Conservation (phyloP, 2,329 filamentous ascomycete species). For the Thelonectria olida region DNA sequence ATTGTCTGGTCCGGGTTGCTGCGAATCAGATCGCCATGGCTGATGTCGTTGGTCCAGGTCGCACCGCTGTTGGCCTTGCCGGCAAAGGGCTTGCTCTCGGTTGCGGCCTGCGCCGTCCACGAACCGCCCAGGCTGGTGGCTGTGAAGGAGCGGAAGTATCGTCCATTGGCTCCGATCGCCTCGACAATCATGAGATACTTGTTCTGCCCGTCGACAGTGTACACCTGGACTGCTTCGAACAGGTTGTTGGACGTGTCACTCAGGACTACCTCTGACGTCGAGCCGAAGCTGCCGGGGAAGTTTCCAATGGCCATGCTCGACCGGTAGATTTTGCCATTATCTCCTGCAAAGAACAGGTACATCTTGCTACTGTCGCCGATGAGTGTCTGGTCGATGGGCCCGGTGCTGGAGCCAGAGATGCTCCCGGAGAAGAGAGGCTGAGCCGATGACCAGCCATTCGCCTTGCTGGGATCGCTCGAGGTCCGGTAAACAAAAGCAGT, state of each 20-base stretch:
- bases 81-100: constrained; percentile 69
- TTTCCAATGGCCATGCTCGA: constrained; percentile 68
- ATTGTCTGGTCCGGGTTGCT: constrained; percentile 68
- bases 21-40: constrained; percentile 70
- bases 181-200: constrained; percentile 76
- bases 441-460: constrained; percentile 64
- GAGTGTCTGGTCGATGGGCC: constrained; percentile 69
- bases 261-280: constrained; percentile 57
- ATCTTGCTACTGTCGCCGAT: constrained; percentile 69
- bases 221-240: constrained; percentile 74
- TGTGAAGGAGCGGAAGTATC: constrained; percentile 75
- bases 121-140: constrained; percentile 62
- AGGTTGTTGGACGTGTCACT: constrained; percentile 64
- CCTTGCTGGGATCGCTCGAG: constrained; percentile 64
- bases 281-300: constrained; percentile 70
- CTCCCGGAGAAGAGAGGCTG: constrained; percentile 66
- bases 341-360: constrained; percentile 74
- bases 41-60: constrained; percentile 72
- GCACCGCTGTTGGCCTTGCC: constrained; percentile 72
- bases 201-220: constrained; percentile 63
- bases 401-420: constrained; percentile 60
- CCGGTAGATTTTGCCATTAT: constrained; percentile 74
- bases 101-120: constrained; percentile 67
- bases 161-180: constrained; percentile 63
- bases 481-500: constrained; percentile 69